A percentile compares a stretch with the other conserved stretches of the same genome.
These are phyloP conservation scores for Triadica sebifera DNA, from an alignment of 345 rosid genomes.

Conservation along the genomic window DNA sequence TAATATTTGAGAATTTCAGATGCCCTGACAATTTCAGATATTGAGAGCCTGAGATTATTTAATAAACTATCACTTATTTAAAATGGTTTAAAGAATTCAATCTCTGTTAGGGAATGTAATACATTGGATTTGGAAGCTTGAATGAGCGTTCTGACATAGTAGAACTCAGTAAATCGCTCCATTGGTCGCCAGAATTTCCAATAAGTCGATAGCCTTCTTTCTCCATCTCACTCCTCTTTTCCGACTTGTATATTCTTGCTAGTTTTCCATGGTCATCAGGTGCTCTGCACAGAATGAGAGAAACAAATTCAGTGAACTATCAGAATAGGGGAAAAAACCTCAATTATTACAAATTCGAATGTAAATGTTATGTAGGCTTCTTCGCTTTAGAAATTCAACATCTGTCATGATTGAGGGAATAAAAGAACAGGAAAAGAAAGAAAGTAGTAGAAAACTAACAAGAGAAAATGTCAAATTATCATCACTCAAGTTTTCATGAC, in stretches of 20 bases:
- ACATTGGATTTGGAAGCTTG: slow-evolving; percentile 91
- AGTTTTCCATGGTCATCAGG: slow-evolving; percentile 52
- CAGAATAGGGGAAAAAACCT: background rate
- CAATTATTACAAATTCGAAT: background rate
- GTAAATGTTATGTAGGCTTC: background rate
- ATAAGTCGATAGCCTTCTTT: slow-evolving; percentile 65
- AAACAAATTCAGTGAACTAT: background rate
- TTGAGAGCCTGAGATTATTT: background rate
- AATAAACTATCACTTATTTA: slow-evolving; percentile 2
- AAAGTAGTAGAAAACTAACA: background rate
- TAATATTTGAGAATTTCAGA: slow-evolving; percentile 4
- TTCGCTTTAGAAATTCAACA: background rate
- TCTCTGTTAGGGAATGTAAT: slow-evolving; percentile 38
- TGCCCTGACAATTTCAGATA: slow-evolving; percentile 13
- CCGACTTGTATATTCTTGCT: slow-evolving; percentile 67
- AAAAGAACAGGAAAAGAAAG: slow-evolving; percentile 3
- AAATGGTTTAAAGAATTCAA: background rate
- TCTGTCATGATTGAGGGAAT: slow-evolving; percentile 2
- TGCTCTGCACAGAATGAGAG: slow-evolving; percentile 40
- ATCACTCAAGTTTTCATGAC: background rate
- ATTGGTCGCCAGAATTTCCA: slow-evolving; percentile 93
- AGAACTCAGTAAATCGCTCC: slow-evolving; percentile 83
- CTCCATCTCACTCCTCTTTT: slow-evolving; percentile 76
- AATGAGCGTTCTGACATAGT: slow-evolving; percentile 65
- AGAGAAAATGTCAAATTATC: slow-evolving; percentile 6